A percentile compares a stretch with the other conserved stretches of the same genome.
Conservation (phyloP, 179 eudicot species). For the Beta corolliflora region DNA sequence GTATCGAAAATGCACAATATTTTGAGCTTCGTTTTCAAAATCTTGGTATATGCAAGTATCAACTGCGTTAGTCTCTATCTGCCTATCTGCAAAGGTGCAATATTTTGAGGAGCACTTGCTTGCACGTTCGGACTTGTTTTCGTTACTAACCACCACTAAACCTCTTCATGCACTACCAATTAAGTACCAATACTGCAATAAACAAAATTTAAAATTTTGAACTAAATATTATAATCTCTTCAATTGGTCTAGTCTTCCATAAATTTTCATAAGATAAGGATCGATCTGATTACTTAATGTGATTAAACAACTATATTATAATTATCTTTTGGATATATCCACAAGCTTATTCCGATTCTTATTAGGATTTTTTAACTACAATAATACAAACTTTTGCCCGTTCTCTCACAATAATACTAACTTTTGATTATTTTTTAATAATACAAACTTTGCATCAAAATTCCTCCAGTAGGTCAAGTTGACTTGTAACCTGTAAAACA, state of each 20-base stretch:
- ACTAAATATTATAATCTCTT: not conserved
- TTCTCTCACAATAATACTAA: too few relatives aligned
- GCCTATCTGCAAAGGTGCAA: not conserved
- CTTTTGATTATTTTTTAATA: too few relatives aligned
- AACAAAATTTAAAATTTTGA: not conserved
- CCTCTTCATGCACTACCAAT: constrained; percentile 6
- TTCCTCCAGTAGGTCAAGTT: too few relatives aligned
- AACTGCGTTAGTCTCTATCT: not conserved
- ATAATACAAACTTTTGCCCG: too few relatives aligned
- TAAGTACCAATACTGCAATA: not conserved
- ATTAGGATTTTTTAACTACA: too few relatives aligned
- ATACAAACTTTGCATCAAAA: too few relatives aligned
- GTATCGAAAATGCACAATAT: not conserved
- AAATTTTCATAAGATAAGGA: constrained; percentile 5
- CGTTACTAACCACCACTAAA: not conserved
- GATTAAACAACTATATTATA: not conserved
- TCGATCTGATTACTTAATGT: not conserved
- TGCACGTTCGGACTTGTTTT: constrained; percentile 5
- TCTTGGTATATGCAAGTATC: too few relatives aligned
- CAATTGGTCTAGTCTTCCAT: not conserved
- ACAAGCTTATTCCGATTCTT: not conserved
- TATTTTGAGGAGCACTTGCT: not conserved
- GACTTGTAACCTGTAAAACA: too few relatives aligned
- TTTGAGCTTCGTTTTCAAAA: not conserved
- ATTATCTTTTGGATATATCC: not conserved